Evolutionary conservation across 139 green algal genomes (phyloP).

Genomic region (Chlorella sp.): DNA sequence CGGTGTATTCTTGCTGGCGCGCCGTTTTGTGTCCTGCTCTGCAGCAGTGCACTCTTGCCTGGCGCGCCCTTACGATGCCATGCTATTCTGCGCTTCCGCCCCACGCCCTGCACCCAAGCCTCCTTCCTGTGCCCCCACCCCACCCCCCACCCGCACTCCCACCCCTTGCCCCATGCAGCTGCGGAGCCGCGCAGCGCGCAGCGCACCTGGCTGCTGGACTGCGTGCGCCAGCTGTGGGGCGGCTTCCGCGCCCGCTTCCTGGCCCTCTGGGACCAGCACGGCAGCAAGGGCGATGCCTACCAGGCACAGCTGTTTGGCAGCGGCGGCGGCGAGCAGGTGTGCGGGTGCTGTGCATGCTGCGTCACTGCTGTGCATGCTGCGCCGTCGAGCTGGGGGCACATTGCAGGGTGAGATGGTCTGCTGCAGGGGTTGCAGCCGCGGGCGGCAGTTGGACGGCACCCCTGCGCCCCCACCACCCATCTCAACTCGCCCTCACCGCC

Average conservation of each 20-base stretch:
- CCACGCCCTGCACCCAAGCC: too few relatives aligned
- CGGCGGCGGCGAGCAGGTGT: background rate
- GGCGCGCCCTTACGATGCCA: too few relatives aligned
- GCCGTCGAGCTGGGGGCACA: background rate
- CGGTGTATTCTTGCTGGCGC: too few relatives aligned
- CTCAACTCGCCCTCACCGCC: background rate
- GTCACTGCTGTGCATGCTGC: background rate
- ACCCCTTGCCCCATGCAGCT: background rate
- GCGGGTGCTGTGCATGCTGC: background rate
- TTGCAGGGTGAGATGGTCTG: too few relatives aligned
- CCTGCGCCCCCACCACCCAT: too few relatives aligned
- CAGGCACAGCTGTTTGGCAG: constrained; percentile 52
- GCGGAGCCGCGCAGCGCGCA: constrained; percentile 46
- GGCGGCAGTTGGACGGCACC: too few relatives aligned
- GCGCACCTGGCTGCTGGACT: constrained; percentile 67
- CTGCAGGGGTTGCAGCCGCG: too few relatives aligned
- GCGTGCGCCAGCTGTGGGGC: constrained; percentile 65
- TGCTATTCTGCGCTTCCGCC: too few relatives aligned
- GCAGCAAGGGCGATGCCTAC: constrained; percentile 53
- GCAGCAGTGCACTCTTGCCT: too few relatives aligned
- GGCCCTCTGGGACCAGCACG: constrained; percentile 66
- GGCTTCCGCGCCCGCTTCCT: constrained; percentile 74
- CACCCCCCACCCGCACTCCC: background rate
- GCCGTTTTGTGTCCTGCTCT: too few relatives aligned
- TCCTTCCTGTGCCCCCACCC: too few relatives aligned